Base-by-base conservation (phyloP, 192 early-diverging fungal genomes). In the Mortierella antarctica region DNA sequence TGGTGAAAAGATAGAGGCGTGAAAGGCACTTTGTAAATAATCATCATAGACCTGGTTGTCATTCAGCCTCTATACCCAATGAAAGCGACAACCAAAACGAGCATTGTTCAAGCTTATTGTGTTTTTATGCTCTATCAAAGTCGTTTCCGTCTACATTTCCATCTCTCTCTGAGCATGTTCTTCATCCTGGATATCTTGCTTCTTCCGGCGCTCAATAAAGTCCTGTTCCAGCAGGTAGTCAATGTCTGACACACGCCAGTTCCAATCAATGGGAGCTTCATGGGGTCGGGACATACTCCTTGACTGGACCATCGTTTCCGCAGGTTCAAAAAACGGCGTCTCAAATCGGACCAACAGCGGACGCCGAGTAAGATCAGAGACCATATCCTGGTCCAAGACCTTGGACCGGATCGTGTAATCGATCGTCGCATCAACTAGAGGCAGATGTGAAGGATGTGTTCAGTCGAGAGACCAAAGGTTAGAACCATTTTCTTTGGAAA, bases 171-270 rank as follows among this genome's bases (percentile, higher is more conserved):
- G 77, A 5, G 77, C 70, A 67, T 80, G 77, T 48, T 68, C 64
- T 55, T 80, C 77, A 42, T 80, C 77, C 52, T 63, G 23, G 39
- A 72, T 62, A 64, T 80, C 77, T 44, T 80, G 70, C 42, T 55
- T 54, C 20, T 67, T 49, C 20, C 77, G 70, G 2, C 60, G 57
- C 20, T 63, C 70, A 58, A 80, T 71, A 58, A 72, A 80, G 9
- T 87, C 83, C 63, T 85, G 77, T 73, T 85, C 88, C 65, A 88
- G 55, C 55, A 86, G 69, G 52, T 88, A 83, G 49, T 88, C 87
- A 46, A 88, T 82, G 70, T 88, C 87, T 17, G 73, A 75, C 18
- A 88, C 70, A 9, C 78, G 72, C 87, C 87, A 88, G 18, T 69
- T 74, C 87, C 87, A 88, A 31, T 86, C 78, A 51, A 80, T 72